phyloP scores from a whole-genome alignment of 2,329 filamentous ascomycete genomes.

The Colletotrichum sp. region DNA sequence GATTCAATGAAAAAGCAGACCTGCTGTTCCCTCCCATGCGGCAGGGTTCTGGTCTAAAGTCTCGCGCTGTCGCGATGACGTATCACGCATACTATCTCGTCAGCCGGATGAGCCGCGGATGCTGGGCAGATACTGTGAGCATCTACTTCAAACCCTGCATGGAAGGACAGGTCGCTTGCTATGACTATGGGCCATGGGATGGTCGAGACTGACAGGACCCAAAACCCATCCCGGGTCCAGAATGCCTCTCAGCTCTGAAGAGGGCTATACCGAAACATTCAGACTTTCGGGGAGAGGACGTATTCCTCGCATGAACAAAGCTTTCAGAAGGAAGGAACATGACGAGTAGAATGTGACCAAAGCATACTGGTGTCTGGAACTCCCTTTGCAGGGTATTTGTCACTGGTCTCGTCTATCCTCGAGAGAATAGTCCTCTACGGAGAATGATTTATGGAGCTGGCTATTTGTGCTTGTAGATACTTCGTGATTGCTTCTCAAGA shows the following conservation, averaged over 20 bases:
- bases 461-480: background rate
- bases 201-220: background rate
- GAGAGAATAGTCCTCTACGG: background rate
- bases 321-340: background rate
- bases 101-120: background rate
- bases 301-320: background rate
- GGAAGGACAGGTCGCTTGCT: accelerated
- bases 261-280: background rate
- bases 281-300: background rate
- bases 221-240: background rate
- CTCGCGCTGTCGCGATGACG: background rate
- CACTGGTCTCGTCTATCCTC: background rate
- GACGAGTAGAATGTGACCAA: background rate
- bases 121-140: background rate
- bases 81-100: background rate
- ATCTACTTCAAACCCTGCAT: background rate
- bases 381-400: background rate
- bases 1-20: background rate
- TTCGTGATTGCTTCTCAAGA: background rate
- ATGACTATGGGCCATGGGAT: accelerated
- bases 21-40: background rate
- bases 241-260: background rate
- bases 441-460: background rate
- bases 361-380: background rate
- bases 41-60: background rate